A percentile compares a stretch with the other conserved stretches of the same genome.
Conservation (phyloP, 495 filamentous ascomycete genomes). For the Xylaria cubensis region DNA sequence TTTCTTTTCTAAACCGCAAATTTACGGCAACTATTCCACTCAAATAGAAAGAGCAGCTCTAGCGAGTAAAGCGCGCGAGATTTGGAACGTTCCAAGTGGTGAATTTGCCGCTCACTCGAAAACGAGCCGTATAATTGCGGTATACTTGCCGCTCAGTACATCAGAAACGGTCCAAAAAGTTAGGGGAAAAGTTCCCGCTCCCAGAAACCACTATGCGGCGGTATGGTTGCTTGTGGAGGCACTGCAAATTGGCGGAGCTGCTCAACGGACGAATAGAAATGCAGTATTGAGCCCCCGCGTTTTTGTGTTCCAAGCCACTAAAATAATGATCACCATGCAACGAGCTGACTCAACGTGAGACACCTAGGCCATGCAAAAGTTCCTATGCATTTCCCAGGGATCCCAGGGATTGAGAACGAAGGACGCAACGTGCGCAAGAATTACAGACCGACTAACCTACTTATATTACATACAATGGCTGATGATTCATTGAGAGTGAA, state of each 20-base stretch:
- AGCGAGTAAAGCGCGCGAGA: too few relatives aligned
- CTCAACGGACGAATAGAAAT: constrained; percentile 18
- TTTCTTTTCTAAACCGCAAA: too few relatives aligned
- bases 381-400: background rate
- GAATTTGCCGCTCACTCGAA: too few relatives aligned
- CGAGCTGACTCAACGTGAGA: background rate
- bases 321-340: constrained; percentile 12
- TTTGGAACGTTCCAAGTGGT: too few relatives aligned
- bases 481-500: background rate
- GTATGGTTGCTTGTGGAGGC: background rate
- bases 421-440: constrained; percentile 5
- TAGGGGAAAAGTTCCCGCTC: too few relatives aligned
- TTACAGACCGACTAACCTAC: background rate
- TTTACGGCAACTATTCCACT: too few relatives aligned
- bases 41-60: too few relatives aligned
- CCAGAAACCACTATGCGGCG: too few relatives aligned
- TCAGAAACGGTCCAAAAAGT: too few relatives aligned
- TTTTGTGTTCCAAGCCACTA: constrained; percentile 25
- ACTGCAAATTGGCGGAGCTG: background rate
- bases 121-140: too few relatives aligned
- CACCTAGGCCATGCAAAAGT: background rate
- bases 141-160: too few relatives aligned
- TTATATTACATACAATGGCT: too few relatives aligned
- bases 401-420: background rate
- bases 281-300: constrained; percentile 16